These are phyloP conservation scores for Leptographium lundbergii DNA, from an alignment of 2,329 filamentous ascomycete genomes.

Conservation along the genomic window DNA sequence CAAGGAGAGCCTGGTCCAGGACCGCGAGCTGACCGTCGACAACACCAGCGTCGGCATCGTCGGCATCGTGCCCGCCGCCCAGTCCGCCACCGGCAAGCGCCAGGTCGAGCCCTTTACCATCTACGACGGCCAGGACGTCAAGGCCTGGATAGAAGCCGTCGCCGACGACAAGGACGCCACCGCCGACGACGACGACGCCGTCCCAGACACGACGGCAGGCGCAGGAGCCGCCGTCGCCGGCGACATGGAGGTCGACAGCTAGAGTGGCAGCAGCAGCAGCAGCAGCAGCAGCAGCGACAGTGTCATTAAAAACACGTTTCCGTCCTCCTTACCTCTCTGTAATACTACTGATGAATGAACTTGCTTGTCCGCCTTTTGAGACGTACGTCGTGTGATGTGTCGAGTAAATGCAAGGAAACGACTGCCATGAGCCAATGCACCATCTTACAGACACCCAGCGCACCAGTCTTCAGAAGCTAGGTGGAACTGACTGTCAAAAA, in stretches of 20 bases:
- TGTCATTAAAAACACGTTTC: background rate
- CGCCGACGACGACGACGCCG: slow-evolving; percentile 29
- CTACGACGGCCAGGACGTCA: slow-evolving; percentile 79
- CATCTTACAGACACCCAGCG: too few relatives aligned
- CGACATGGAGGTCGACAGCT: slow-evolving; percentile 32
- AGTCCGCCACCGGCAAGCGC: slow-evolving; percentile 36
- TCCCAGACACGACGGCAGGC: slow-evolving; percentile 27
- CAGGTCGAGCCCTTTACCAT: slow-evolving; percentile 72
- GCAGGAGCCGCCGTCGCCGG: slow-evolving; percentile 21
- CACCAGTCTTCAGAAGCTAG: background rate
- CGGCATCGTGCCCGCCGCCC: slow-evolving; percentile 48
- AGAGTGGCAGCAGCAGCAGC: background rate
- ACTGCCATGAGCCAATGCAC: too few relatives aligned
- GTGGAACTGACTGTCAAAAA: background rate
- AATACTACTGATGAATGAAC: background rate
- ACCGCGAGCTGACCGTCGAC: slow-evolving; percentile 93
- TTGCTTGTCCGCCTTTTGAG: background rate
- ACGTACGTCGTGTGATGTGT: background rate
- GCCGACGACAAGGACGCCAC: slow-evolving; percentile 40
- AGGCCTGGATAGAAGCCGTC: slow-evolving; percentile 70
- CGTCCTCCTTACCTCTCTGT: background rate
- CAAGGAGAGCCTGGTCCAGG: slow-evolving; percentile 91
- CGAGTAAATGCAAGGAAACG: too few relatives aligned
- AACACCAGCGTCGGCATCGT: slow-evolving; percentile 89
- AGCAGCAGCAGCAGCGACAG: background rate